A percentile compares a stretch with the other conserved stretches of the same genome.
These are phyloP conservation scores for Brasenia schreberi DNA, from an alignment of 164 flowering plant genomes.

Conservation along the genomic window DNA sequence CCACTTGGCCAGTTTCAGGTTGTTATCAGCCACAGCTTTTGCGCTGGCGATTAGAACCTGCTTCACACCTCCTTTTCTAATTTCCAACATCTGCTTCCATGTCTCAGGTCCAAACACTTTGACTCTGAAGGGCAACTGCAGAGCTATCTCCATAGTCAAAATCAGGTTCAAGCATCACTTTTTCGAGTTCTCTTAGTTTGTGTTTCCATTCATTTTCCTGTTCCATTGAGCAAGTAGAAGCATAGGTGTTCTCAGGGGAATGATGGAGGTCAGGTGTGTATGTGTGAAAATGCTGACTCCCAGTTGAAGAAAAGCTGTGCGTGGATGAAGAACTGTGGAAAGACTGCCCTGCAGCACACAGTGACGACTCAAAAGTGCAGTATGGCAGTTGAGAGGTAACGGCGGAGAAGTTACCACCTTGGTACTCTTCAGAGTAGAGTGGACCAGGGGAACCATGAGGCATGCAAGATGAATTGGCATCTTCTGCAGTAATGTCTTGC, in stretches of 20 bases:
- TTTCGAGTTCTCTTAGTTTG: conserved; percentile 58
- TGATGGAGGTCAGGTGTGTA: conserved; percentile 19
- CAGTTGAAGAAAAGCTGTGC: conserved; percentile 22
- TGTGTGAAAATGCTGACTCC: conserved; percentile 21
- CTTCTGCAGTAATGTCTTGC: conserved; percentile 13
- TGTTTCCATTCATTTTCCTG: conserved; percentile 28
- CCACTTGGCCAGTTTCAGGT: conserved; percentile 31
- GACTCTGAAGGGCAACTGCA: background rate
- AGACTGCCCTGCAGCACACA: conserved; percentile 12
- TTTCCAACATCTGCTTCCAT: conserved; percentile 27
- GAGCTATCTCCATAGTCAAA: conserved; percentile 19
- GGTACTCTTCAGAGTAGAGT: conserved; percentile 18
- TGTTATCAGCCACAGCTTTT: conserved; percentile 38
- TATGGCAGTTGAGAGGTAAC: conserved; percentile 17
- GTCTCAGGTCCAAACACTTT: conserved; percentile 22
- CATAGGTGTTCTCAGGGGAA: conserved; percentile 23
- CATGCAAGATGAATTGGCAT: conserved; percentile 14
- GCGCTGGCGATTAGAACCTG: conserved; percentile 47
- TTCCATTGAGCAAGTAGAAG: conserved; percentile 29
- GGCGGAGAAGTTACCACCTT: conserved; percentile 9
- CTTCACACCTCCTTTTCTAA: conserved; percentile 39
- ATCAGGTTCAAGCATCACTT: conserved; percentile 47
- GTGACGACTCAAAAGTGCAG: conserved; percentile 46
- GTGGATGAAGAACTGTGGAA: conserved; percentile 32
- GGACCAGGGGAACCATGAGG: conserved; percentile 13